Conservation (phyloP, 257 asterid genomes). For the Nicotiana undulata region DNA sequence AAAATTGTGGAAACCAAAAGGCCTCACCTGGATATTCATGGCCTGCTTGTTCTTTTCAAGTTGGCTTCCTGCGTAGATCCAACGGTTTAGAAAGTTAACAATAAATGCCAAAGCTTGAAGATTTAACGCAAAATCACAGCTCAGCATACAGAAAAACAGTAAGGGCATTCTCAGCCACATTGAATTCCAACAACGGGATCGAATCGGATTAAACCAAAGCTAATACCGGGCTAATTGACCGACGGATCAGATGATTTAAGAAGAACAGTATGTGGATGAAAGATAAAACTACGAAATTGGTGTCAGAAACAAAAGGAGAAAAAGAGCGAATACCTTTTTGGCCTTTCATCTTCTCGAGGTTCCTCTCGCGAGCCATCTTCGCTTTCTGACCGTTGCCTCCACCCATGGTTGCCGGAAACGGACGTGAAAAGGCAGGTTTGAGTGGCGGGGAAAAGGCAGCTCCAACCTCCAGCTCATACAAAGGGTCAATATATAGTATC, state of each 20-base stretch:
- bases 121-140: not conserved
- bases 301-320: not conserved
- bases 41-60: constrained; percentile 80
- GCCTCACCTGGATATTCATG: constrained; percentile 62
- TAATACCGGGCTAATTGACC: not conserved
- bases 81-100: not conserved
- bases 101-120: not conserved
- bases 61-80: constrained; percentile 61
- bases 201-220: not conserved
- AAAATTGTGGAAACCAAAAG: not conserved
- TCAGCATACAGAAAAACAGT: not conserved
- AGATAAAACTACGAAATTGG: not conserved
- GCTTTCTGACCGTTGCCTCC: constrained; percentile 83
- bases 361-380: constrained; percentile 84
- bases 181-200: not conserved
- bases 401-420: constrained; percentile 36
- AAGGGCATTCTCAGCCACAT: not conserved
- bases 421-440: too few relatives aligned
- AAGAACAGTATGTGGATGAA: not conserved
- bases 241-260: not conserved
- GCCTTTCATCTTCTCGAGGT: constrained; percentile 54
- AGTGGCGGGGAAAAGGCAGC: not conserved
- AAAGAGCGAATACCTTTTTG: constrained; percentile 1
- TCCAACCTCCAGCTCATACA: too few relatives aligned
- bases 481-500: too few relatives aligned